phyloP scores from a whole-genome alignment of 306 rosid species.

The Fragaria iinumae region DNA sequence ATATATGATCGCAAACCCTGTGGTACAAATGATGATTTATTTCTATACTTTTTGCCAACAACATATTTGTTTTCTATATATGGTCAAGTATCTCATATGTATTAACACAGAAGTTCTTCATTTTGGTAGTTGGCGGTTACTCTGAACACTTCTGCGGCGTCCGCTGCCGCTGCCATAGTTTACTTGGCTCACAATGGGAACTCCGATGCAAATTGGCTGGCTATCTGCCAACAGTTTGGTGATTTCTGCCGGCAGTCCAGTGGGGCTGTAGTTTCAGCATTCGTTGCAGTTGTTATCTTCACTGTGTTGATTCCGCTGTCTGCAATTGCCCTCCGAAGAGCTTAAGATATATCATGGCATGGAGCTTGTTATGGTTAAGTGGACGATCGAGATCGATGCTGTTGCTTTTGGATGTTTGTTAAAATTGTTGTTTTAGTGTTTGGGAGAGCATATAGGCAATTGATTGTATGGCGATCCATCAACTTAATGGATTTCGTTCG shows the following conservation, averaged over 20 bases:
- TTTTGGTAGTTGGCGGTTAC: constrained; percentile 44
- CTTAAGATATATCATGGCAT: background rate
- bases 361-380: background rate
- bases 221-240: constrained; percentile 57
- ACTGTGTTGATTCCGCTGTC: constrained; percentile 43
- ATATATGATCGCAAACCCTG: no score
- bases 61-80: no score
- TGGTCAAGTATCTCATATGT: background rate
- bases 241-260: constrained; percentile 56
- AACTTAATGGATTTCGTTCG: no score
- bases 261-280: constrained; percentile 52
- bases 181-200: constrained; percentile 69
- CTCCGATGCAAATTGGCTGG: constrained; percentile 55
- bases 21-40: background rate
- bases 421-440: background rate
- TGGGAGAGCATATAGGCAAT: background rate
- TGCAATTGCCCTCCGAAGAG: constrained; percentile 43
- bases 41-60: no score
- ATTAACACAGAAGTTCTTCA: background rate
- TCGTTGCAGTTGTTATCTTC: constrained; percentile 38
- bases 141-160: constrained; percentile 40
- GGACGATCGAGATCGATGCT: background rate
- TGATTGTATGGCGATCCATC: background rate
- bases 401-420: background rate
- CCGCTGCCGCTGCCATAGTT: constrained; percentile 58